phyloP scores from a whole-genome alignment of 352 stramenopile genomes.

The Globisporangium alternatum region DNA sequence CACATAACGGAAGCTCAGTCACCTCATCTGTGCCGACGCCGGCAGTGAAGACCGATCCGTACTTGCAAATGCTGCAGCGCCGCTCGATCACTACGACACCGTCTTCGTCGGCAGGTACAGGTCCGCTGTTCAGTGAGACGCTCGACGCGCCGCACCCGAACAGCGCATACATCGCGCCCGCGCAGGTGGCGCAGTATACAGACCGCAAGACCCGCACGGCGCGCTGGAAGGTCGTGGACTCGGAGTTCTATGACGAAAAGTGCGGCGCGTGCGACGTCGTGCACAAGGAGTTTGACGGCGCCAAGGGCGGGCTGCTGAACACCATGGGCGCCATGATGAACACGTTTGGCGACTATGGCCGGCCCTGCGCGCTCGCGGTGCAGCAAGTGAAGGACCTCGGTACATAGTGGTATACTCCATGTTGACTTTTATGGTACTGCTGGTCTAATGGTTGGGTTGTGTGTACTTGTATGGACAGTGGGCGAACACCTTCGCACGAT shows the following conservation, averaged over 20 bases:
- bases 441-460: slow-evolving; percentile 9
- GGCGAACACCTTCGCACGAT: slow-evolving; percentile 46
- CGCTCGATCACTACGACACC: slow-evolving; percentile 38
- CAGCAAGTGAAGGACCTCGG: slow-evolving; percentile 54
- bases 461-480: slow-evolving; percentile 26
- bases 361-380: slow-evolving; percentile 55
- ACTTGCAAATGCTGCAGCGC: slow-evolving; percentile 80
- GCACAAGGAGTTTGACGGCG: slow-evolving; percentile 42
- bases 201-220: slow-evolving; percentile 42
- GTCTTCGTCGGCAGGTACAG: neutral
- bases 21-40: neutral
- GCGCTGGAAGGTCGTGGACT: slow-evolving; percentile 69
- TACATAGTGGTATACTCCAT: slow-evolving; percentile 17
- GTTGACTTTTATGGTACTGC: neutral
- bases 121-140: neutral
- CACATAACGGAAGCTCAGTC: neutral
- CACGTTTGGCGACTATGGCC: slow-evolving; percentile 68
- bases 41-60: slow-evolving; percentile 55
- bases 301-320: slow-evolving; percentile 41
- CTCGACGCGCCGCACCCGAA: slow-evolving; percentile 38
- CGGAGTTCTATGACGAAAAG: slow-evolving; percentile 62
- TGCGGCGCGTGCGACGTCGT: slow-evolving; percentile 53
- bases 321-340: slow-evolving; percentile 84
- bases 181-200: slow-evolving; percentile 47
- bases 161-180: slow-evolving; percentile 56